Base-by-base conservation (phyloP, 257 asterid genomes). In the Solanum sitiens region DNA sequence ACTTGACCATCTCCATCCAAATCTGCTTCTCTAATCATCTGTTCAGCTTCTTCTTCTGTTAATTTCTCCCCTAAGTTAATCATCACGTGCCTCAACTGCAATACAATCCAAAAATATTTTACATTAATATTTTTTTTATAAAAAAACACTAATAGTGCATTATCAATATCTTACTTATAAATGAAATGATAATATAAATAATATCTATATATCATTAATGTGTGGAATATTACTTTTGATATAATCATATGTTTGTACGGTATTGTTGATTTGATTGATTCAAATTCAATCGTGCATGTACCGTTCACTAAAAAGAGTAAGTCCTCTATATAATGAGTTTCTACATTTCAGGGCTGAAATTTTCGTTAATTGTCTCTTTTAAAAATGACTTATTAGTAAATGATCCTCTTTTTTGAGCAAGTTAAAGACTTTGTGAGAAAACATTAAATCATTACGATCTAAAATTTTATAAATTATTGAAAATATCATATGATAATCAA, bases 1-100 rank as follows among this genome's bases (percentile, higher is more conserved):
- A 91, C 93, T 90, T 90, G 93, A 27, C 93, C 93, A 85, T 91
- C 93, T 18, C 93, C 93, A 80, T 91, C 93, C 83, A 90, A 89
- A 67, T 91, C 93, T 68, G 93, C 92, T 59, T 89, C 93, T 39
- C 65, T 89, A 16, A 91, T 91, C 93, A 91, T 91, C 90, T 90
- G 91, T 7, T 90, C 90, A 10, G 87, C 93, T 85, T 91, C 93
- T 61, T 91, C 93, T 35, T 91, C 92, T 8, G 90, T 87, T 50
- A 91, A 53, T 65, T 91, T 91, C 27, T 91, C 93, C 18, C 93
- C 93, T 6, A 91, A 76, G 80, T 89, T 90, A 86, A 90, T 91
- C 93, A 91, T 91, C 89, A 91, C 92, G 32, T 91, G 92, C 86
- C 91, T 87, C 86, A 91, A 67, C 93, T 91, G 91, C 90, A 47